Base-by-base conservation (phyloP, 2,329 filamentous ascomycete genomes). In the Trichoderma simmonsii region DNA sequence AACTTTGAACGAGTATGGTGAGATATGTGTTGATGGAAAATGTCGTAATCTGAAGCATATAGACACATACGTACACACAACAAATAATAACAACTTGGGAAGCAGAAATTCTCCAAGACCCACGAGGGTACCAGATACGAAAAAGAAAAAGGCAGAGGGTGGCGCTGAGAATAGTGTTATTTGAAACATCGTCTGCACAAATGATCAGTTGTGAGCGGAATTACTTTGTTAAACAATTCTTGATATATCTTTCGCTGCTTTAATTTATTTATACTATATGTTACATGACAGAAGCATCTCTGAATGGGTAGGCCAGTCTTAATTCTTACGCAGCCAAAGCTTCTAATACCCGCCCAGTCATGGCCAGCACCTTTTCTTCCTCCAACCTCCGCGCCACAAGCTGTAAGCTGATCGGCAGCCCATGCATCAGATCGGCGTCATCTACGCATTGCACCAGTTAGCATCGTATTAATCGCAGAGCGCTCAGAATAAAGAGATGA, bases 351-450 rank as follows among this genome's bases (percentile, higher is more conserved):
- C 64, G 66, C 15, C 77, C 75, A 1, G 77, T 78, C 75, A 82
- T 81, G 1, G 78, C 77, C 26, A 84, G 74, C 0, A 80, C 79
- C 71, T 83, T 83, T 68, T 84, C 83, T 69, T 84, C 82, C 43
- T 84, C 82, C 6, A 84, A 66, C 4, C 81, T 78, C n/a, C 82
- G 77, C 0, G 77, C 83, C n/a, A 86, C 82, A 0, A 86, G 74
- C 66, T 85, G 83, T 1, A 85, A 76, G 60, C 79, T 85, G 30
- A 86, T 79, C 0, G 84, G 83, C 72, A 85, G 79, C 0, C 82
- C 83, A 32, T 86, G 80, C 9, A 86, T 80, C 0, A 76, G 73
- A 0, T 80, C 76, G 1, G 80, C 73, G 28, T 85, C 81, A 60
- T 85, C 83, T 85, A 72, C 24, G 36, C 7, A 21, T 24, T 32